A percentile compares a stretch with the other conserved stretches of the same genome.
Conservation (phyloP, 2,329 filamentous ascomycete genomes). For the Fusarium sp. region DNA sequence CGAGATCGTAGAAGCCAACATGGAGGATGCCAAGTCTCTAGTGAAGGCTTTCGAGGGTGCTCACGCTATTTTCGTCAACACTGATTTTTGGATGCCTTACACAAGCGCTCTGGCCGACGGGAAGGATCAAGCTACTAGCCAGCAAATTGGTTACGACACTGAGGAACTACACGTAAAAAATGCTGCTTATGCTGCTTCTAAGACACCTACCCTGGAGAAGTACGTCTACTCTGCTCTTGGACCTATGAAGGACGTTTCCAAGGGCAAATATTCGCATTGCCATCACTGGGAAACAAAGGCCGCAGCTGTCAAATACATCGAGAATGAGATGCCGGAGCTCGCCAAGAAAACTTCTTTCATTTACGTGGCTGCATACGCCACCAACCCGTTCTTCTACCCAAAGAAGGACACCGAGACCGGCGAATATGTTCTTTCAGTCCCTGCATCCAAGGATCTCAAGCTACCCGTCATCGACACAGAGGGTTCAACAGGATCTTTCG, state of each 20-base stretch:
- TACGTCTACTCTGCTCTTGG: slow-evolving; percentile 65
- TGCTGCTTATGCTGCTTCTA: slow-evolving; percentile 63
- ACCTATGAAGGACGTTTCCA: slow-evolving; percentile 58
- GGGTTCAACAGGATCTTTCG: slow-evolving; percentile 58
- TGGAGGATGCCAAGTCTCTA: slow-evolving; percentile 56
- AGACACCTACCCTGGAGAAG: slow-evolving; percentile 54
- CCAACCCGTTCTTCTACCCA: slow-evolving; percentile 41
- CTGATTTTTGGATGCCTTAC: slow-evolving; percentile 65
- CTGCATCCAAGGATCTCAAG: slow-evolving; percentile 37
- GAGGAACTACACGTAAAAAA: slow-evolving; percentile 66
- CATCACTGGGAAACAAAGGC: slow-evolving; percentile 66
- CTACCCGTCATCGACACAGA: slow-evolving; percentile 58
- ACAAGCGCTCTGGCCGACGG: slow-evolving; percentile 53
- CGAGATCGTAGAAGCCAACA: slow-evolving; percentile 59
- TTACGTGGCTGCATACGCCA: slow-evolving; percentile 43
- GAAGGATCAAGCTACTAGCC: slow-evolving; percentile 51
- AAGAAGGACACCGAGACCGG: slow-evolving; percentile 46
- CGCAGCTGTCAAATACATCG: slow-evolving; percentile 60
- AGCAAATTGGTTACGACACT: slow-evolving; percentile 57
- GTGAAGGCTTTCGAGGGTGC: slow-evolving; percentile 57
- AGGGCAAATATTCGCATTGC: slow-evolving; percentile 57
- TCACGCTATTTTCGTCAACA: slow-evolving; percentile 64
- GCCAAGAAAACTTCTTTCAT: slow-evolving; percentile 55
- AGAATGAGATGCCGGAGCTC: slow-evolving; percentile 55
- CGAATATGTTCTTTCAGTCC: slow-evolving; percentile 51